These are phyloP conservation scores for Ramularia endophylla DNA, from an alignment of 2,329 filamentous ascomycete species.

Conservation along the genomic window DNA sequence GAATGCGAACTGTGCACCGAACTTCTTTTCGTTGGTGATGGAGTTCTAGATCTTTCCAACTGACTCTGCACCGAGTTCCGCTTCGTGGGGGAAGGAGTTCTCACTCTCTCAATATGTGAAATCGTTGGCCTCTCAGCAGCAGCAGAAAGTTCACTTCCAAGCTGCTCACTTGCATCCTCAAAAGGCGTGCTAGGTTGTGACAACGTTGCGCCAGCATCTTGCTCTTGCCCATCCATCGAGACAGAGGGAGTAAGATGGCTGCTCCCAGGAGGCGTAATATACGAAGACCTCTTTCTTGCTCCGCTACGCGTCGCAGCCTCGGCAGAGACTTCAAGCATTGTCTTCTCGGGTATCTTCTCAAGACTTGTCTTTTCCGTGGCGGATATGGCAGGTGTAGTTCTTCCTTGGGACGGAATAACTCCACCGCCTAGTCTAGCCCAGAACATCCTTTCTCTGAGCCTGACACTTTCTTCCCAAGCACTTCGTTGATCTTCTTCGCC, in stretches of 20 bases:
- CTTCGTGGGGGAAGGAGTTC: no score
- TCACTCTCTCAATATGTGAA: no score
- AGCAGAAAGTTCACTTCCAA: constrained; percentile 4
- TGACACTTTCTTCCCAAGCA: constrained; percentile 92
- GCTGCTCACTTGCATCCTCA: constrained; percentile 18
- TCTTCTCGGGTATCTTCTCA: constrained; percentile 18
- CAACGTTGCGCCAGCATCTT: constrained; percentile 7
- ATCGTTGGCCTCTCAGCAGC: constrained; percentile 1
- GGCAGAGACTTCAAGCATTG: constrained; percentile 1
- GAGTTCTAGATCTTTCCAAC: background rate
- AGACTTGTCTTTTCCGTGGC: constrained; percentile 11
- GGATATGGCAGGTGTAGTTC: constrained; percentile 11
- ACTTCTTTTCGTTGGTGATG: background rate
- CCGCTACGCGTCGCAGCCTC: constrained; percentile 5
- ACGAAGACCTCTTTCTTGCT: constrained; percentile 3
- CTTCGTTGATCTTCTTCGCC: constrained; percentile 76
- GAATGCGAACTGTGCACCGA: background rate
- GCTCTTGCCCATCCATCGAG: background rate
- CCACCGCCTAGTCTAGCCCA: constrained; percentile 91
- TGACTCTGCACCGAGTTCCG: no score
- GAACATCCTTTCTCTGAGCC: constrained; percentile 90
- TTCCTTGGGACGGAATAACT: constrained; percentile 58
- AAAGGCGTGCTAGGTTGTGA: constrained; percentile 14
- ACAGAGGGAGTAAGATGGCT: background rate
- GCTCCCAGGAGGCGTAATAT: constrained; percentile 7